Evolutionary conservation across 768 basidiomycete species (phyloP).

Genomic region (Lactarius pseudohatsudake): DNA sequence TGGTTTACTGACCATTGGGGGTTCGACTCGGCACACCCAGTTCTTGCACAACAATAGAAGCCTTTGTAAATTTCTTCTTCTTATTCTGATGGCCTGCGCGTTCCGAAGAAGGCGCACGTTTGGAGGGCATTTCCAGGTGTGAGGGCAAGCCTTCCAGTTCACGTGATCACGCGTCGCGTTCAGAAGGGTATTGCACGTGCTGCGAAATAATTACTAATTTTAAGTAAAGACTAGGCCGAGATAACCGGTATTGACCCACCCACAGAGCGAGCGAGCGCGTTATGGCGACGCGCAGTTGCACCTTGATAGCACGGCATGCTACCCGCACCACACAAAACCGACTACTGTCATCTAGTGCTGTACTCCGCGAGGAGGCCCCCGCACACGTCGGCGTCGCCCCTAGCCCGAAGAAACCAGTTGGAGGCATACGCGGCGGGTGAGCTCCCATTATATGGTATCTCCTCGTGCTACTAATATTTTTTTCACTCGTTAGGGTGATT

Average conservation of each 20-base stretch:
- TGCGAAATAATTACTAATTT: slow-evolving; percentile 16
- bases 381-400: slow-evolving; percentile 53
- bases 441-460: slow-evolving; percentile 23
- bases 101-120: slow-evolving; percentile 40
- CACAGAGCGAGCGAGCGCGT: slow-evolving; percentile 7
- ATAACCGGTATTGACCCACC: slow-evolving; percentile 7
- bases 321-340: slow-evolving; percentile 33
- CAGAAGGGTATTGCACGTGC: slow-evolving; percentile 15
- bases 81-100: slow-evolving; percentile 55
- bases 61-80: slow-evolving; percentile 61
- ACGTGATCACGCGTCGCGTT: slow-evolving; percentile 9
- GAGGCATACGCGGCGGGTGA: slow-evolving; percentile 49
- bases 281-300: slow-evolving; percentile 24
- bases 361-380: slow-evolving; percentile 44
- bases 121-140: slow-evolving; percentile 39
- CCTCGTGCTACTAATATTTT: not conserved
- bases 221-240: not conserved
- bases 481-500: slow-evolving; percentile 55
- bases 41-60: slow-evolving; percentile 61
- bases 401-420: slow-evolving; percentile 71
- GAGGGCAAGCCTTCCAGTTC: not conserved
- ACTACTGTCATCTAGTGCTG: slow-evolving; percentile 45
- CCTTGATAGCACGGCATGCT: slow-evolving; percentile 15
- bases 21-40: slow-evolving; percentile 40
- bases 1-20: slow-evolving; percentile 45